Evolutionary conservation across 305 asterid genomes (phyloP), one percentile per base, ranked within the genome.

Genomic region (Solanum hybrid): DNA sequence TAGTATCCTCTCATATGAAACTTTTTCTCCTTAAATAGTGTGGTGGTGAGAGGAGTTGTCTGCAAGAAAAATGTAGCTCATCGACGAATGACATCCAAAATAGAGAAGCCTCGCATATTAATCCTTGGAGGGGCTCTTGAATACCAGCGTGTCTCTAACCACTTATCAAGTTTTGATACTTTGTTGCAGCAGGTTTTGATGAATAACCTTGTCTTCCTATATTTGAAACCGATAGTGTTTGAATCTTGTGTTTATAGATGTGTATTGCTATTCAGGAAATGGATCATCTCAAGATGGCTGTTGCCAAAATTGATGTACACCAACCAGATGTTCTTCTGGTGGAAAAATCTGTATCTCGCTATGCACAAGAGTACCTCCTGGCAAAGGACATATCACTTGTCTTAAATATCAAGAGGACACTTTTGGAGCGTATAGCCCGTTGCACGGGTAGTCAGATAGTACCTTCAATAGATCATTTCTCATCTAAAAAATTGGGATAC

Each of bases 241-340:
- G 29, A 34, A 32, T 51, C 22, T 51, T 20, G 20, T 29, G 42
- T 69, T 84, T 51, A 84, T 51, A 51, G 87, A 84, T 73, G 64
- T 79, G 14, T 92, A 91, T 88, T 31, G 31, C 82, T 86, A 91
- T 90, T 73, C 94, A 97, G 98, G 99, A 96, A 92, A 97, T 95
- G 98, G 99, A 97, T 94, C 99, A 97, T 96, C 96, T 97, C 86
- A 97, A 97, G 95, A 96, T 97, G 99, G 98, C 98, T 90, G 98
- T 97, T 87, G 98, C 99, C 79, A 97, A 96, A 93, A 96, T 97
- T 86, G 98, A 92, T 91, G 96, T 95, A 40, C 99, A 96, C 86
- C 93, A 93, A 78, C 99, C 99, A 82, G 94, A 95, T 93, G 94
- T 97, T 92, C 98, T 97, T 91, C 93, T 97, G 94, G 99, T 97